Evolutionary conservation across 805 yeast species (phyloP), one percentile per base, ranked within the genome.

Genomic region (Blastobotrys attinorum): DNA sequence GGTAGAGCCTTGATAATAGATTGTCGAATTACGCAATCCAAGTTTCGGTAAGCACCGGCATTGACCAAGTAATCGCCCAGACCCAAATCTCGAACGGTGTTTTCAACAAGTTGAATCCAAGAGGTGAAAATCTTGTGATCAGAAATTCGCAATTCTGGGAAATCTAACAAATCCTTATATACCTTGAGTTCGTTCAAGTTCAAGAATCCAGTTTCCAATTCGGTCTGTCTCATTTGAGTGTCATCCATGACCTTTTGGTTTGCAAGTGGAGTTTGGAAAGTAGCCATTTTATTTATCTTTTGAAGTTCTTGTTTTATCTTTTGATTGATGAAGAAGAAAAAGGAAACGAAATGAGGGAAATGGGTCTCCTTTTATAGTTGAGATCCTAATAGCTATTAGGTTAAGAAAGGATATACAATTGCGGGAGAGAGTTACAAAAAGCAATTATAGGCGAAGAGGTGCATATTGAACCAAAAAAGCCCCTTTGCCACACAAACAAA

Each of bases 1-100:
- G 36, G 36, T 4, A 32, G 36, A 32, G 36, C 17, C 4, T 16
- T 6, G 20, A 32, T 32, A 17, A 32, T 17, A 17, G 15, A 10
- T 17, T 32, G 36, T 32, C 36, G 36, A 32, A 32, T 32, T 3
- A 32, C 36, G 18, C 36, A 32, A 22, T 32, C 36, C 36, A 32
- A 32, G 36, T 32, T 32, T 17, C 18, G 15, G 21, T 32, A 32
- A 13, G 15, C 20, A 17, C 36, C 36, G 18, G 15, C 18, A 11
- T 17, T 17, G 20, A n/a, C 20, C 21, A 32, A 17, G 36, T 32
- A 32, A 22, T 17, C 18, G 13, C 18, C 36, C 3, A 32, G 21
- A 4, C 36, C 36, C 36, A 32, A 32, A 22, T 32, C 36, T 32
- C 36, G 36, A 15, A 32, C 13, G 20, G 15, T 15, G 13, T 32